Evolutionary conservation across 1,139 yeast species (phyloP).

Genomic region (Saccharomyces pastorianus): DNA sequence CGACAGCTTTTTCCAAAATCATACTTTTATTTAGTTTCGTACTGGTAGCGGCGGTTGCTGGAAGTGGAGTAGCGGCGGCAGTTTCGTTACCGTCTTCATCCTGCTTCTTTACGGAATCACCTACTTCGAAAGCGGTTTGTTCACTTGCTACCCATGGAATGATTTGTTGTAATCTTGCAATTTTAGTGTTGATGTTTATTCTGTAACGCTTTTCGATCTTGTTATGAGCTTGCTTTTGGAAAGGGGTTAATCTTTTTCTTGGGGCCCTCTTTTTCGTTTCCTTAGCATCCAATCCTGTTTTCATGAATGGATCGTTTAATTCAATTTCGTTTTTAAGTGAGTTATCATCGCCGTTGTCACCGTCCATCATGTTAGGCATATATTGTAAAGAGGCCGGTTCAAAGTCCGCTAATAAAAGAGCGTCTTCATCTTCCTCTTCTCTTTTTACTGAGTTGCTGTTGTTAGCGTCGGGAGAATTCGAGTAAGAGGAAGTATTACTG

Average conservation of each 20-base stretch:
- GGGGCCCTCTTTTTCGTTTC: slow-evolving; percentile 41
- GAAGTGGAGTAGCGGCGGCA: slow-evolving; percentile 3
- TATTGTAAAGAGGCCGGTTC: background rate
- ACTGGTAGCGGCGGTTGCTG: slow-evolving; percentile 14
- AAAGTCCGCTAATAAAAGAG: background rate
- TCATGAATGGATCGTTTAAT: slow-evolving; percentile 3
- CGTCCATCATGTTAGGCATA: slow-evolving; percentile 3
- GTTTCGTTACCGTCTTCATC: slow-evolving; percentile 3
- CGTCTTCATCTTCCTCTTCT: background rate
- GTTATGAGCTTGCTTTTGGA: slow-evolving; percentile 65
- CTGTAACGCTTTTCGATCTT: slow-evolving; percentile 62
- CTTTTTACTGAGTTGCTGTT: background rate
- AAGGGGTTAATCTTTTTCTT: slow-evolving; percentile 49
- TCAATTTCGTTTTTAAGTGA: background rate
- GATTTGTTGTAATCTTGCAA: slow-evolving; percentile 52
- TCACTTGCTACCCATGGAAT: slow-evolving; percentile 56
- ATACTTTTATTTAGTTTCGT: slow-evolving; percentile 51
- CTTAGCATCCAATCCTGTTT: slow-evolving; percentile 4
- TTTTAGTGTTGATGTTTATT: slow-evolving; percentile 62
- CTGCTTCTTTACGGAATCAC: slow-evolving; percentile 21
- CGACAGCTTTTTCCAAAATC: slow-evolving; percentile 60
- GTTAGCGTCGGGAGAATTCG: slow-evolving; percentile 5
- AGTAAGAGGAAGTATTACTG: slow-evolving; percentile 9
- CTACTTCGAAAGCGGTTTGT: slow-evolving; percentile 50
- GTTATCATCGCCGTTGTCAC: slow-evolving; percentile 1